A percentile compares a stretch with the other conserved stretches of the same genome.
phyloP scores from a whole-genome alignment of 2,329 filamentous ascomycete species.

The Colletotrichum graminicola region DNA sequence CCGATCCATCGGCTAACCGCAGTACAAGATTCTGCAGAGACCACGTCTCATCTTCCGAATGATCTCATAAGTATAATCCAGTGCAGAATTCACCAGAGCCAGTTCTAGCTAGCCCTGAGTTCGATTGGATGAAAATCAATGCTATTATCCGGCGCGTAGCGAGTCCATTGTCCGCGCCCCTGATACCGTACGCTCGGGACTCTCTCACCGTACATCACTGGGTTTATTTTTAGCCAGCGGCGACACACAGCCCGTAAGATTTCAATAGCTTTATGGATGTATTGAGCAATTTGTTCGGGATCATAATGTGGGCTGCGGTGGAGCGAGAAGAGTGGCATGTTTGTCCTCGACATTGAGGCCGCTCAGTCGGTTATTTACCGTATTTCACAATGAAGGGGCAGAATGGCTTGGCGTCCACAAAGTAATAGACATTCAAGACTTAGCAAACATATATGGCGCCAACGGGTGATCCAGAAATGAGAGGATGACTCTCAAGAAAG shows the following conservation, averaged over 20 bases:
- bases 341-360: not conserved
- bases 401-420: not conserved
- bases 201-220: not conserved
- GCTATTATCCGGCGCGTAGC: too few species aligned
- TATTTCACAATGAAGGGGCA: not conserved
- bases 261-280: not conserved
- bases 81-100: not conserved
- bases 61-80: too few species aligned
- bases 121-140: not conserved
- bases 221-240: not conserved
- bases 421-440: not conserved
- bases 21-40: constrained; percentile 23
- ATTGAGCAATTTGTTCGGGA: not conserved
- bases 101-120: too few species aligned
- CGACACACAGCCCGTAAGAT: too few species aligned
- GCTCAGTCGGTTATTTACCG: too few species aligned
- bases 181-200: not conserved
- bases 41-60: not conserved
- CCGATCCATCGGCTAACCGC: constrained; percentile 12
- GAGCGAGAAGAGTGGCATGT: too few species aligned
- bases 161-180: not conserved
- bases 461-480: too few species aligned
- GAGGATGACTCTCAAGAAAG: not conserved
- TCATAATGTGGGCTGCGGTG: not conserved
- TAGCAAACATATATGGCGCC: too few species aligned